Evolutionary conservation across 805 yeast species (phyloP), one percentile per base, ranked within the genome.

Genomic region (Candida cerambycidarum): DNA sequence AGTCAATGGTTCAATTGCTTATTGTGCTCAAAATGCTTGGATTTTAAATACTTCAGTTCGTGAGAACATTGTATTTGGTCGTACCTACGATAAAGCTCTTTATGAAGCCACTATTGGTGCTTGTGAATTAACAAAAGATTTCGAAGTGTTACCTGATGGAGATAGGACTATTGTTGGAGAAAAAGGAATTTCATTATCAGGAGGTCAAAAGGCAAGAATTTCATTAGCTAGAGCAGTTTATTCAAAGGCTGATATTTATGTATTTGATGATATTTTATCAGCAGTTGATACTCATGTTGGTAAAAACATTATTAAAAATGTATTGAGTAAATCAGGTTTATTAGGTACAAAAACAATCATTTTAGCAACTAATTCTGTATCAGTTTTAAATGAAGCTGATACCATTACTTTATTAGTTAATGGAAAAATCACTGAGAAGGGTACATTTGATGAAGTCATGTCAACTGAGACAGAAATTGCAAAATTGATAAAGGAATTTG

Each of bases 391-490:
- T 28, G 52, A 59, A 39, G 69, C 73, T 12, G 54, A 59, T 41
- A 56, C 59, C 35, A 67, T 66, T 32, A 60, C 56, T 35, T 55
- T 65, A 42, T 53, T 69, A 43, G 54, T 52, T 28, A 48, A 42
- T 16, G 66, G 67, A 5, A 46, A 53, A 14, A 60, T 68, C 16
- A 44, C 52, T n/a, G 74, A 69, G 45, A 47, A 56, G n/a, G 70
- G 88, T 10, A 65, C 71, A 6, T 84, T 75, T 56, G 56, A 64
- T 6, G 74, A 75, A 25, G 71, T 80, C 13, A 58, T 76, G 71
- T 67, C 46, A 1, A 53, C 52, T 12, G 59, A 58, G 11, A 63
- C 73, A 1, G 65, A 61, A 8, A 61, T 76, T 24, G 59, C 61
- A 3, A 47, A 50, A 12, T 55, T 67, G 46, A 59, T 65, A 31